Evolutionary conservation across 305 asterid genomes (phyloP), one percentile per base, ranked within the genome.

Genomic region (Fraxinus nigra): DNA sequence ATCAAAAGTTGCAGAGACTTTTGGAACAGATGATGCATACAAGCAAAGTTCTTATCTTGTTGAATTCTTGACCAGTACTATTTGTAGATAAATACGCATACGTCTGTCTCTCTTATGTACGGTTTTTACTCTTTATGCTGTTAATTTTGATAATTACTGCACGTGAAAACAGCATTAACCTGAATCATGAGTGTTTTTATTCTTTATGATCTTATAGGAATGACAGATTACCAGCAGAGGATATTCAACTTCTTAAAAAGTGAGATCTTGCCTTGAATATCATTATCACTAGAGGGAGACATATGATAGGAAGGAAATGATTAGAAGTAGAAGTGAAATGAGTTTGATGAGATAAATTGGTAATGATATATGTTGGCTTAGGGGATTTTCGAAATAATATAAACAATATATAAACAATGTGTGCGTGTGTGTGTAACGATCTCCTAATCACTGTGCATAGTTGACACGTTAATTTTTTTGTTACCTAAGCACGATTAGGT

Each of bases 11-110:
- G 79, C 80, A 84, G 34, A 54, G 32, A 34, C 76, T 81, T 86
- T 33, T 89, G 90, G 88, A 86, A 84, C 86, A 79, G 85, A 69
- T 81, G 86, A 84, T 83, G 87, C 89, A 78, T 83, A 72, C 77
- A 72, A 85, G 81, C 43, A 67, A 75, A 79, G 78, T 70, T 81
- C 20, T 35, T 76, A 82, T 83, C 80, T 75, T 59, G 18, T 37
- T 78, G 79, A 78, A 48, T 75, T 70, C 65, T 67, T 72, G 69
- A n/a, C 73, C 37, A 24, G 22, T 65, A 33, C 54, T 34, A 26
- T 78, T 30, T 72, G 78, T 48, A 33, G 59, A 65, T 79, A 65
- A 61, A 43, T 51, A 54, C 75, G 54, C 3, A 24, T 13, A 77
- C 61, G 8, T 70, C 54, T 16, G 8, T 70, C 54, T 16, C 26